Conservation (phyloP, 192 early-diverging fungal genomes). For the Umbelopsis sp. region DNA sequence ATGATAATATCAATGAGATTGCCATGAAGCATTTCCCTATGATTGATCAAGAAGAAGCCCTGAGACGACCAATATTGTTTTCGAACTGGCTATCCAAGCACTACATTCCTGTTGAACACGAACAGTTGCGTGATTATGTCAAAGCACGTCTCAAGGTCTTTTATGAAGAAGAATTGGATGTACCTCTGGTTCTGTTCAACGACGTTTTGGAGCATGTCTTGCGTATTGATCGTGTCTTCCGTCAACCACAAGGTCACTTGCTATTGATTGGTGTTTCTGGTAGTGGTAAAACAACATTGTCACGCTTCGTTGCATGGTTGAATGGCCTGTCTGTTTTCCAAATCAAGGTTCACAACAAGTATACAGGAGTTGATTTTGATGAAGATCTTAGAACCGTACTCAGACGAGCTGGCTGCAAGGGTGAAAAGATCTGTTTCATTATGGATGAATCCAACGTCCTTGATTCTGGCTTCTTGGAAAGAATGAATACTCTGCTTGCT, state of each 20-base stretch:
- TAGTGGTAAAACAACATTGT: conserved; percentile 95
- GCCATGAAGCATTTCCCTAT: conserved; percentile 90
- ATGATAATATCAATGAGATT: conserved; percentile 78
- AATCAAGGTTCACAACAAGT: conserved; percentile 98
- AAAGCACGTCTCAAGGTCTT: conserved; percentile 95
- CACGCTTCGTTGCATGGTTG: conserved; percentile 99
- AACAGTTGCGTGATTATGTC: conserved; percentile 89
- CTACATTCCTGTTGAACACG: conserved; percentile 88
- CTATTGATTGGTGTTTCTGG: conserved; percentile 98
- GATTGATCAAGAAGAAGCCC: conserved; percentile 65
- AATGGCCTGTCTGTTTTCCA: conserved; percentile 96
- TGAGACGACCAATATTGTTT: conserved; percentile 91
- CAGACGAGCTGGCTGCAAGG: conserved; percentile 90
- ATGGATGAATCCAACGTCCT: conserved; percentile 98
- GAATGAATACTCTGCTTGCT: conserved; percentile 99
- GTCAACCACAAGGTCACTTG: conserved; percentile 97
- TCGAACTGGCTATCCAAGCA: conserved; percentile 96
- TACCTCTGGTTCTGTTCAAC: conserved; percentile 95
- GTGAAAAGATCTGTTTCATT: conserved; percentile 97
- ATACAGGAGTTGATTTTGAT: conserved; percentile 96
- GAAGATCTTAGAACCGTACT: conserved; percentile 93
- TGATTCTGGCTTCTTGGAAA: conserved; percentile 96
- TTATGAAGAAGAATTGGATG: conserved; percentile 99
- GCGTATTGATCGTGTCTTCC: conserved; percentile 97
- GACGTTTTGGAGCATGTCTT: conserved; percentile 97